phyloP scores from a whole-genome alignment of 805 yeast genomes.

The Ogataea haglerorum region DNA sequence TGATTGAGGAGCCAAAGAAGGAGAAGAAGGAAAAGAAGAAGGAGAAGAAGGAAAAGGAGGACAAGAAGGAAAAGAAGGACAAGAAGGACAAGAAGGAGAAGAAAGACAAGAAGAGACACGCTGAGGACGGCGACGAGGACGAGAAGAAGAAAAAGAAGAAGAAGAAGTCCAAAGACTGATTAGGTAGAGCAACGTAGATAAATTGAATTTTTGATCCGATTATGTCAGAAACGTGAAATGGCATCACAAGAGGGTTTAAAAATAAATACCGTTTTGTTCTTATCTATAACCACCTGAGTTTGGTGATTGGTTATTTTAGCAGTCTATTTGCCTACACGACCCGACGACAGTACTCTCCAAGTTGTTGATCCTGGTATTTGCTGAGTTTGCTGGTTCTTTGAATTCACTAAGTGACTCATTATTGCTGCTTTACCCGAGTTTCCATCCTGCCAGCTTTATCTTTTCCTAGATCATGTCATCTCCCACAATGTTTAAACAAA shows the following conservation, averaged over 20 bases:
- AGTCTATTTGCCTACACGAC: no score
- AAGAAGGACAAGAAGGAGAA: slow-evolving; percentile 36
- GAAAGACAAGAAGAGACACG: slow-evolving; percentile 27
- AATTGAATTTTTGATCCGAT: slow-evolving; percentile 4
- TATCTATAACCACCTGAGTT: not conserved
- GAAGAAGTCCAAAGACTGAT: slow-evolving; percentile 29
- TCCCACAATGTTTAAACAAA: slow-evolving; percentile 14
- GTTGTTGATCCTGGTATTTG: no score
- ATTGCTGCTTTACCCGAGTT: not conserved
- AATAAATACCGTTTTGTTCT: slow-evolving; percentile 4
- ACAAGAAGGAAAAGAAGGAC: slow-evolving; percentile 36
- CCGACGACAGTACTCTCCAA: no score
- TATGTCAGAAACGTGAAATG: slow-evolving; percentile 3
- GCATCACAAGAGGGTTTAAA: not conserved
- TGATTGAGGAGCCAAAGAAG: slow-evolving; percentile 32
- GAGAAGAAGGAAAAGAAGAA: slow-evolving; percentile 36
- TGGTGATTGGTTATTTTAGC: no score
- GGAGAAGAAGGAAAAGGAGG: slow-evolving; percentile 44
- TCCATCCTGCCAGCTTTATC: not conserved
- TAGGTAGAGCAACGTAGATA: slow-evolving; percentile 6
- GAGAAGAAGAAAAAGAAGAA: slow-evolving; percentile 22
- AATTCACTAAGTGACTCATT: not conserved
- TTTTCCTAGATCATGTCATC: slow-evolving; percentile 10
- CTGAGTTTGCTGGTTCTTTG: not conserved
- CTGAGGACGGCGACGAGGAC: slow-evolving; percentile 14